Evolutionary conservation across 345 rosid species (phyloP).

Genomic region (Geranium rotundifolium): DNA sequence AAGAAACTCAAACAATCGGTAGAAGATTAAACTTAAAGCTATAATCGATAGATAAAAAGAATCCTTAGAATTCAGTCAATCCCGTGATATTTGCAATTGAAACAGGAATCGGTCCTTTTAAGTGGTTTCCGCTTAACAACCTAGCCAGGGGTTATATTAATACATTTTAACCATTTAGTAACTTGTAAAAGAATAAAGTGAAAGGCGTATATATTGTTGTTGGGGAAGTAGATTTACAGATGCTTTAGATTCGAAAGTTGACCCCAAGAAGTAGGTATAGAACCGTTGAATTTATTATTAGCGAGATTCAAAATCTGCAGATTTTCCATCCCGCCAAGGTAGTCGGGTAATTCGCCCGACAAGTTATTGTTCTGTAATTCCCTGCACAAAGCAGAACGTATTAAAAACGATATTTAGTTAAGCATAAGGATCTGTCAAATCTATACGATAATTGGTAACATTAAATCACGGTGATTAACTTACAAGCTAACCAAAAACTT

Average conservation of each 20-base stretch:
- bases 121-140: slow-evolving; percentile 11
- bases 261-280: slow-evolving; percentile 61
- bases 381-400: slow-evolving; percentile 35
- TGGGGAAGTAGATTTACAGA: slow-evolving; percentile 26
- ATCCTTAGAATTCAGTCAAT: slow-evolving; percentile 9
- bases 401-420: no score
- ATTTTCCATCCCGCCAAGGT: slow-evolving; percentile 45
- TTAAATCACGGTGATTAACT: slow-evolving; percentile 11
- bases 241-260: slow-evolving; percentile 53
- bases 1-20: no score
- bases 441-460: no score
- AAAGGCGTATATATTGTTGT: no score
- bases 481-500: slow-evolving; percentile 67
- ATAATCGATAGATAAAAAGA: no score
- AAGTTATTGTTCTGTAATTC: slow-evolving; percentile 70
- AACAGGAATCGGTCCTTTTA: slow-evolving; percentile 12
- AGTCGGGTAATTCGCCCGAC: slow-evolving; percentile 62
- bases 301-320: slow-evolving; percentile 65
- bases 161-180: neutral
- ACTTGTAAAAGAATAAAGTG: no score
- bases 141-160: slow-evolving; percentile 1
- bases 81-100: slow-evolving; percentile 4
- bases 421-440: no score
- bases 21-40: no score
- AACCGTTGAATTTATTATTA: slow-evolving; percentile 59